Conservation (phyloP, 495 filamentous ascomycete species). For the Hypoxylon trugodes region DNA sequence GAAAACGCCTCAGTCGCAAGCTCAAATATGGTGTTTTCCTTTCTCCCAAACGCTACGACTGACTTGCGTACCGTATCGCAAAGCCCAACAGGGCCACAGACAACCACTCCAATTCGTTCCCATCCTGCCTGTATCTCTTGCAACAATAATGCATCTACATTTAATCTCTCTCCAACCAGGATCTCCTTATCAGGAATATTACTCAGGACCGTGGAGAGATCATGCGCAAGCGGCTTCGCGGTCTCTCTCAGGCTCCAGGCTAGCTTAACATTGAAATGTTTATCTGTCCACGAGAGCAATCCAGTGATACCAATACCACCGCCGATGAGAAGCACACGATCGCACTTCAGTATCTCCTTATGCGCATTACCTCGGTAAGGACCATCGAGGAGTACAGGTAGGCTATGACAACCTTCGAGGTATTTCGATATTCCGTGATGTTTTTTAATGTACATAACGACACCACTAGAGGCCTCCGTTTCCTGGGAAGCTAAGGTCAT, state of each 20-base stretch:
- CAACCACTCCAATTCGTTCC: constrained; percentile 49
- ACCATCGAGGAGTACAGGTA: constrained; percentile 46
- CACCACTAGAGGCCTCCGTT: constrained; percentile 15
- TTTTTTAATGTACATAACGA: constrained; percentile 46
- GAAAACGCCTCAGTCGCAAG: constrained; percentile 27
- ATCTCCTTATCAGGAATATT: constrained; percentile 42
- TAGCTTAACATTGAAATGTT: constrained; percentile 52
- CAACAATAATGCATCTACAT: constrained; percentile 37
- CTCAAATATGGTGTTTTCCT: constrained; percentile 17
- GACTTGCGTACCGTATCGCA: constrained; percentile 23
- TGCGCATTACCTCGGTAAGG: constrained; percentile 35
- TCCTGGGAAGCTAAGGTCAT: background rate
- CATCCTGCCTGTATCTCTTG: constrained; percentile 43
- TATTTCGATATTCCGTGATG: constrained; percentile 42
- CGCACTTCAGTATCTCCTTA: constrained; percentile 21
- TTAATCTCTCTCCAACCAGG: constrained; percentile 43
- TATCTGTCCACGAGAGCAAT: constrained; percentile 5
- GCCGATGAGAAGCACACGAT: constrained; percentile 52
- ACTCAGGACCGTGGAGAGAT: constrained; percentile 36
- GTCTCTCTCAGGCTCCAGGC: constrained; percentile 46
- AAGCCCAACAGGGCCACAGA: constrained; percentile 42
- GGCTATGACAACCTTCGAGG: constrained; percentile 13
- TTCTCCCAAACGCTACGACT: constrained; percentile 11
- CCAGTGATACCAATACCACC: constrained; percentile 58
- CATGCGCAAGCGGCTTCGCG: constrained; percentile 25